phyloP scores from a whole-genome alignment of 371 early-diverging fungal genomes.

The Dinochytrium kinnereticum region DNA sequence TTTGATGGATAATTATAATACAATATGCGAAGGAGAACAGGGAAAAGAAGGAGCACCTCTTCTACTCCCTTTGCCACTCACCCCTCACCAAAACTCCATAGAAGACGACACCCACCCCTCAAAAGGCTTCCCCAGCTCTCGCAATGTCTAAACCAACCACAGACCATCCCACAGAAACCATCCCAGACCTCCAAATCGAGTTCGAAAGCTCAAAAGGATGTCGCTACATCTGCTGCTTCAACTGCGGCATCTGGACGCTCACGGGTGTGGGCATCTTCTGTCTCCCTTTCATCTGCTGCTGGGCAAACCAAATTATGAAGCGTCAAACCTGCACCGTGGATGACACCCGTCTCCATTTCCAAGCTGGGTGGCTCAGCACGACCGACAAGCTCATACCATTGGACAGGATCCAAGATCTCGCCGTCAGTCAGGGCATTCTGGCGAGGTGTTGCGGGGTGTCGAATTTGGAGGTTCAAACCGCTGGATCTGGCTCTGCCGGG shows the following conservation, averaged over 20 bases:
- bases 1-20: too few relatives aligned
- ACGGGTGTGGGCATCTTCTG: background rate
- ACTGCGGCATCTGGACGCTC: background rate
- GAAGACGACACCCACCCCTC: too few relatives aligned
- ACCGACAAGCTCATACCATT: constrained; percentile 25
- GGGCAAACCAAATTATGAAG: background rate
- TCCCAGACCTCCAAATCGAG: too few relatives aligned
- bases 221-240: background rate
- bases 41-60: too few relatives aligned
- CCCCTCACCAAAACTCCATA: too few relatives aligned
- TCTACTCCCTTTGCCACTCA: too few relatives aligned
- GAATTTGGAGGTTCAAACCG: constrained; percentile 1
- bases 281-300: background rate
- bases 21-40: too few relatives aligned
- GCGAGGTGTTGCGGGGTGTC: background rate
- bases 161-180: too few relatives aligned
- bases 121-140: too few relatives aligned
- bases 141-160: too few relatives aligned
- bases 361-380: constrained; percentile 17
- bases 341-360: constrained; percentile 17
- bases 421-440: background rate
- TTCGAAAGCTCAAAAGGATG: background rate
- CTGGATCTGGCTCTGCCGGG: background rate
- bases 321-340: constrained; percentile 22
- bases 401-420: constrained; percentile 23